Base-by-base conservation (phyloP, 176 grass and related monocot genomes). In the Carex pumila region DNA sequence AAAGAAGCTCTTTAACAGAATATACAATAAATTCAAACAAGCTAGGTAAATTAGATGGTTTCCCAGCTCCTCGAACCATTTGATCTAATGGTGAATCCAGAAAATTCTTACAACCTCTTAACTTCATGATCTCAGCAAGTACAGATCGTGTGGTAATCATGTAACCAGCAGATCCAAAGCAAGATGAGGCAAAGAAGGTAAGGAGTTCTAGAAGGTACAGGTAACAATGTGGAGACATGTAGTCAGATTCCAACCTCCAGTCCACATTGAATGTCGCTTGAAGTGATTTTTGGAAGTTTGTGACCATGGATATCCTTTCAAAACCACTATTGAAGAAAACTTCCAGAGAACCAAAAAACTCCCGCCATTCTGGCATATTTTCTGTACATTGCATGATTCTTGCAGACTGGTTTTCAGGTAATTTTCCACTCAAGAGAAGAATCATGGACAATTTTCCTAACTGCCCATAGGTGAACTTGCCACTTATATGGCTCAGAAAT, bases 201-300 rank as follows among this genome's bases (percentile, higher is more conserved):
- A 97, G 88, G 69, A 64, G 86, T 25, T 92, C 90, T 3, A 92
- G 15, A 18, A 97, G 90, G 85, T 89, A 89, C n/a, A 92, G 60
- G 75, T 78, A 94, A 61, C 85, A 92, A 3, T 88, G n/a, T 1
- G 87, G 90, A 12, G 90, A 88, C 39, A 97, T 73, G 57, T 88
- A 97, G 76, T 92, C 88, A 8, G 0, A 6, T 75, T 91, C 78
- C 3, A 0, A 3, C 82, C 0, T 84, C 90, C 92, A 89, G 29
- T 81, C 14, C 45, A 64, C 14, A 12, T 12, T 7, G 12, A 62
- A 89, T 54, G 94, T 85, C 7, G 15, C 80, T 59, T 90, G 43
- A 41, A 97, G 87, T 34, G 88, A 87, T 53, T 41, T 14, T 59
- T 85, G 65, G 80, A 94, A 91, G 19, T 78, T 81, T 21, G 25